Percentiles rank a stretch among this genome's conserved stretches.
Conservation (phyloP, 768 basidiomycete species). For the Suillus subaureus region DNA sequence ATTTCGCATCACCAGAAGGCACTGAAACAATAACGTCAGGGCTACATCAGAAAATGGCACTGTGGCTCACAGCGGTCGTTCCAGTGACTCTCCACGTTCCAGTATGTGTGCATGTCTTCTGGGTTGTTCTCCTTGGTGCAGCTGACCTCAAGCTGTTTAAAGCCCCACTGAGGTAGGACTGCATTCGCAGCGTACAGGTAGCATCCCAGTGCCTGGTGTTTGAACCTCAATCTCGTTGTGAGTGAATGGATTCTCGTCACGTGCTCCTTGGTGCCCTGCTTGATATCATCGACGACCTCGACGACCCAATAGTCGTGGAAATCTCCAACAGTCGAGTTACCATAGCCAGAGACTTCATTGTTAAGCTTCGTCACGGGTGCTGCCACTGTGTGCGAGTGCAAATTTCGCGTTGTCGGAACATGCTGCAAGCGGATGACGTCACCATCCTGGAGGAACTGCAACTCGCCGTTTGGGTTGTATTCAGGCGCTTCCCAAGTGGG, state of each 20-base stretch:
- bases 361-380: slow-evolving; percentile 90
- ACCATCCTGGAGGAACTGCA: slow-evolving; percentile 74
- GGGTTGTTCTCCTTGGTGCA: slow-evolving; percentile 89
- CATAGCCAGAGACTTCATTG: slow-evolving; percentile 93
- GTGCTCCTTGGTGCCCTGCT: slow-evolving; percentile 56
- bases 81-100: slow-evolving; percentile 99
- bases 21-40: slow-evolving; percentile 47
- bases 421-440: slow-evolving; percentile 85
- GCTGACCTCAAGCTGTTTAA: slow-evolving; percentile 97
- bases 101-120: slow-evolving; percentile 83
- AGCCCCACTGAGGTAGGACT: slow-evolving; percentile 95
- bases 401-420: slow-evolving; percentile 79
- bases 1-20: slow-evolving; percentile 78
- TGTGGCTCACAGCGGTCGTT: slow-evolving; percentile 82
- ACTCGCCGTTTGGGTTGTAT: slow-evolving; percentile 63
- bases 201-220: slow-evolving; percentile 76
- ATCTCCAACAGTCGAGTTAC: slow-evolving; percentile 88
- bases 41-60: background rate
- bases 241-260: slow-evolving; percentile 81
- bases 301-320: slow-evolving; percentile 88
- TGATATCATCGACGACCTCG: slow-evolving; percentile 91
- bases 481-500: slow-evolving; percentile 78
- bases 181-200: slow-evolving; percentile 90
- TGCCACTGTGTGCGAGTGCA: slow-evolving; percentile 88
- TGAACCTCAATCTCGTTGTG: slow-evolving; percentile 87